Evolutionary conservation across 2,329 filamentous ascomycete genomes (phyloP), one percentile per base, ranked within the genome.

Genomic region (Sphaerulina populicola): DNA sequence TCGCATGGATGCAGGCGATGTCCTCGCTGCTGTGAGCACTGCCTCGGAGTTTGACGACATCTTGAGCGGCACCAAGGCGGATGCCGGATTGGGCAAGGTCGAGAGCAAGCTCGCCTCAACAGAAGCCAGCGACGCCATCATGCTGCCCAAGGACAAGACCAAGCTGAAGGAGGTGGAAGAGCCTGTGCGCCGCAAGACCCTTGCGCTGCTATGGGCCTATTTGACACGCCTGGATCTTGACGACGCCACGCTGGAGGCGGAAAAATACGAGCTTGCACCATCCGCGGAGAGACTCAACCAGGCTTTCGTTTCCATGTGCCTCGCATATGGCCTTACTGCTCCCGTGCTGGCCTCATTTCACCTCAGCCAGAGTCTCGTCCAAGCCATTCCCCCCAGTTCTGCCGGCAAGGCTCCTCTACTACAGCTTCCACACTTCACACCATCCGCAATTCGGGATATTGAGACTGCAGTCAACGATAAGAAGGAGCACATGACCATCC

Each of bases 161-260:
- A 83, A 80, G 65, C 76, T 98, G 6, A 81, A 88, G 64, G 81
- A 89, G 59, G 71, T 95, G 53, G 93, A 97, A 44, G 85, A 85
- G 59, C 82, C 84, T 36, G 78, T 81, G 21, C 83, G 87, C 59
- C 80, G 93, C 64, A 97, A 97, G 76, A 84, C 88, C 6, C 76
- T 97, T 40, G 88, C 85, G 45, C 77, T 98, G 51, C 76, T 98
- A 12, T 98, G 94, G 93, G 90, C 93, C 38, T 97, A 98, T 68
- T 79, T 97, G 43, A 88, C 87, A 54, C 86, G 93, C 42, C 76
- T 94, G 49, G 88, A 95, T 63, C 79, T 98, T 21, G 84, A 86
- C 39, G 89, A 95, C 63, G 69, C 79, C 47, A 76, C 78, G 30
- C 76, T 96, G 48, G 85, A 94, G 63, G 82, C 83, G 66, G 82